These are phyloP conservation scores for Conringia planisiliqua DNA, from an alignment of 345 rosid species.

Conservation along the genomic window DNA sequence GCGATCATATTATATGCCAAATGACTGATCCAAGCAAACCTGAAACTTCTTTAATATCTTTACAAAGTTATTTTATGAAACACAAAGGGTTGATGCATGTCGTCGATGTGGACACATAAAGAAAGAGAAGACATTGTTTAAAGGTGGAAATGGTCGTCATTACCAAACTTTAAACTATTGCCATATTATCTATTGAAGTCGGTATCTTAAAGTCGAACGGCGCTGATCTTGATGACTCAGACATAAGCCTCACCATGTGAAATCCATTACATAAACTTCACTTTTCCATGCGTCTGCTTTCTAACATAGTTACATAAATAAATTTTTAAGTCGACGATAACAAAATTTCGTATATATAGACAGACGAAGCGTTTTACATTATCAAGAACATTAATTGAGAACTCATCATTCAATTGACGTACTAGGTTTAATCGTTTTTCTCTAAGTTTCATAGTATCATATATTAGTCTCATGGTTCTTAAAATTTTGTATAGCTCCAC, in stretches of 20 bases:
- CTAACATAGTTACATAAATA: background rate
- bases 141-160: background rate
- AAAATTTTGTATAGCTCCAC: background rate
- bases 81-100: background rate
- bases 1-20: background rate
- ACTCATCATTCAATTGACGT: background rate
- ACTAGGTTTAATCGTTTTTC: background rate
- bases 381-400: background rate
- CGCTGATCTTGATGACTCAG: slow-evolving; percentile 24
- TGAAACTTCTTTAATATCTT: background rate
- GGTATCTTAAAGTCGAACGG: slow-evolving; percentile 11
- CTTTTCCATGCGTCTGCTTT: background rate
- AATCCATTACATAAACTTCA: background rate
- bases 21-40: background rate
- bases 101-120: background rate
- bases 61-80: background rate
- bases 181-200: background rate
- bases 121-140: background rate
- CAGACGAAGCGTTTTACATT: background rate
- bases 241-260: slow-evolving; percentile 14
- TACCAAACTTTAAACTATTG: background rate
- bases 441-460: background rate
- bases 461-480: background rate
- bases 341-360: background rate
- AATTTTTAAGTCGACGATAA: background rate